Base-by-base conservation (phyloP, 352 stramenopile genomes). In the Phytophthora cactorum region DNA sequence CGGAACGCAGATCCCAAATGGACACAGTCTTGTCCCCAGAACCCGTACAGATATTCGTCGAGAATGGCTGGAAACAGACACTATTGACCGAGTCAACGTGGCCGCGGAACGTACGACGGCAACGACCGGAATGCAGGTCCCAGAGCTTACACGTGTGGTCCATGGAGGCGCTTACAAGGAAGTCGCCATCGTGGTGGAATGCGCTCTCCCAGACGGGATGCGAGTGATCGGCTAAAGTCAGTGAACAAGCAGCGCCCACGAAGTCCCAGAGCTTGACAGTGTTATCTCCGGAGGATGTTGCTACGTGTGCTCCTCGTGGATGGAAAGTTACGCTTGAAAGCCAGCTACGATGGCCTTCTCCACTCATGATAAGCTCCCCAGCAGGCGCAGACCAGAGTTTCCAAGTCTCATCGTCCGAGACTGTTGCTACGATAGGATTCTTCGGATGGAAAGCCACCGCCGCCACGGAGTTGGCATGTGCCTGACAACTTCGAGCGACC, bases 261-360 rank as follows among this genome's bases (percentile, higher is more conserved):
- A 98, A 98, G 68, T 98, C 92, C 95, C 95, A 98, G 31, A 98
- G 71, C 74, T 98, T 98, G 57, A 98, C 85, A 6, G 91, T 97
- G 65, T 92, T 94, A 67, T 99, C 95, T 32, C 96, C 95, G 5
- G 88, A 95, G 3, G 86, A 91, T 17, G 91, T 98, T 2, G 92
- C 93, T 6, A 98, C 81, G 77, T 98, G 93, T 7, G 91, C 97
- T 36, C 95, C 96, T 17, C 81, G 78, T 6, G 95, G 95, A 56
- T 98, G 93, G 70, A 98, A 98, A 39, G 84, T 78, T 34, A 98
- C 90, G 11, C 84, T 89, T 2, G 90, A 88, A 22, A 98, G 76
- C 95, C 95, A 98, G 55, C 89, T 91, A 11, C 81, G 82, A 69
- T 98, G 95, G 12, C 95, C 92, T 72, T 98, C 92, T 59, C 95